A percentile compares a stretch with the other conserved stretches of the same genome.
Evolutionary conservation across 345 rosid genomes (phyloP).

Genomic region (Eucalyptus caleyi): DNA sequence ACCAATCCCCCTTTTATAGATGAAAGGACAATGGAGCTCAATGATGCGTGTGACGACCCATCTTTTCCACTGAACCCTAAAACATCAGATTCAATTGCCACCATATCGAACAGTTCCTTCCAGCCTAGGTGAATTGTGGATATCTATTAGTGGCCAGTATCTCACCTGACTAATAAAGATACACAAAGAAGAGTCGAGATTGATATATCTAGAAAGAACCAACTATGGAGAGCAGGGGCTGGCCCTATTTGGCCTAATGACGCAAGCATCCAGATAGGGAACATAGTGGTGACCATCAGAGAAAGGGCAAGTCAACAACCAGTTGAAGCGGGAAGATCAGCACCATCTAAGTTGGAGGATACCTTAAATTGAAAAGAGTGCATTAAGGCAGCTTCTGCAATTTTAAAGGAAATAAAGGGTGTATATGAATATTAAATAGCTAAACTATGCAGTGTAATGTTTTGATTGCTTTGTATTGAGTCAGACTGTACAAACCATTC

Average conservation of each 20-base stretch:
- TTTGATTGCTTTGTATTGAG: not conserved
- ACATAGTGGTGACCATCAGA: not conserved
- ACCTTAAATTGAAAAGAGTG: not conserved
- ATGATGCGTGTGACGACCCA: conserved; percentile 24
- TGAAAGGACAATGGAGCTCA: conserved; percentile 71
- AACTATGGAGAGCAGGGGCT: not conserved
- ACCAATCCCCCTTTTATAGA: conserved; percentile 81
- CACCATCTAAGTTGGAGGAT: not conserved
- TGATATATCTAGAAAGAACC: not conserved
- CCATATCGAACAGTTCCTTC: conserved; percentile 50
- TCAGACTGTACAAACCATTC: not conserved
- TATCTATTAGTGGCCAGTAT: not conserved
- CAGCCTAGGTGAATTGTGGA: conserved; percentile 42
- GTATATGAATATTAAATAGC: not conserved
- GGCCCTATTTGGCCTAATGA: not conserved
- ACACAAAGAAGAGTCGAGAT: not conserved
- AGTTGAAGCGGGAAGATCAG: not conserved
- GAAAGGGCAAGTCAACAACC: not conserved
- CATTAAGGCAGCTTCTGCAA: not conserved
- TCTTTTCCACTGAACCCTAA: conserved; percentile 23
- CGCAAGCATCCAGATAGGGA: not conserved
- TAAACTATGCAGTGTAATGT: not conserved
- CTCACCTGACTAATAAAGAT: not conserved
- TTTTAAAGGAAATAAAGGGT: not conserved
- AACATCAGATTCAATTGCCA: conserved; percentile 45